Percentiles rank a stretch among this genome's conserved stretches.
Evolutionary conservation across 306 rosid genomes (phyloP).

Genomic region (Acmispon strigosus): DNA sequence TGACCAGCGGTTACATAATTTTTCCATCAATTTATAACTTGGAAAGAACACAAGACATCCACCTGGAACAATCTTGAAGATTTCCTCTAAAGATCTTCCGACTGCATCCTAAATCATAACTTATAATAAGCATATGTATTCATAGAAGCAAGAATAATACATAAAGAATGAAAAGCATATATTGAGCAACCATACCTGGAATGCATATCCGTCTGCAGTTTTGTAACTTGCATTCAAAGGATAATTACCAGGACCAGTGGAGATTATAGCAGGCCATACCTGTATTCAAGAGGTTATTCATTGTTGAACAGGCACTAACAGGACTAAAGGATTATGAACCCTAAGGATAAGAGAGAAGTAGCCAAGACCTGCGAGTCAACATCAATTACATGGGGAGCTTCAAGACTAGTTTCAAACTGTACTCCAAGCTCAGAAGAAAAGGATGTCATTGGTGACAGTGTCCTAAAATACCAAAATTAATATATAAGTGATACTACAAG

Average conservation of each 20-base stretch:
- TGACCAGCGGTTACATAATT: conserved; percentile 75
- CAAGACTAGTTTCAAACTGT: conserved; percentile 76
- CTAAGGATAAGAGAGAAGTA: conserved; percentile 12
- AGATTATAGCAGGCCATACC: conserved; percentile 89
- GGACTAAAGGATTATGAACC: conserved; percentile 15
- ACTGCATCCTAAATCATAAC: conserved; percentile 65
- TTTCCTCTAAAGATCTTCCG: conserved; percentile 86
- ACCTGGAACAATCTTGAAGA: conserved; percentile 71
- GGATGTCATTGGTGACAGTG: conserved; percentile 85
- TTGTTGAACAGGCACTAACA: conserved; percentile 22
- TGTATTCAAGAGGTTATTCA: conserved; percentile 31
- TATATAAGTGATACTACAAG: conserved; percentile 1
- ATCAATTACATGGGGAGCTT: conserved; percentile 95
- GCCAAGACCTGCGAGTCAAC: conserved; percentile 65
- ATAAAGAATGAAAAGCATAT: not conserved
- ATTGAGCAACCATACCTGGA: conserved; percentile 50
- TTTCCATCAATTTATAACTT: conserved; percentile 91
- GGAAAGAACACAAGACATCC: conserved; percentile 97
- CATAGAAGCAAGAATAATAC: not conserved
- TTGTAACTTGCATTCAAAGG: conserved; percentile 89
- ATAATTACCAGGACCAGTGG: conserved; percentile 74
- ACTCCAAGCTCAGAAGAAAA: conserved; percentile 95
- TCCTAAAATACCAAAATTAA: conserved; percentile 45
- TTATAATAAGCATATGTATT: conserved; percentile 18
- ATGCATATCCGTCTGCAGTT: conserved; percentile 80